phyloP scores from a whole-genome alignment of 805 yeast species.

The Phaffomyces thermotolerans region DNA sequence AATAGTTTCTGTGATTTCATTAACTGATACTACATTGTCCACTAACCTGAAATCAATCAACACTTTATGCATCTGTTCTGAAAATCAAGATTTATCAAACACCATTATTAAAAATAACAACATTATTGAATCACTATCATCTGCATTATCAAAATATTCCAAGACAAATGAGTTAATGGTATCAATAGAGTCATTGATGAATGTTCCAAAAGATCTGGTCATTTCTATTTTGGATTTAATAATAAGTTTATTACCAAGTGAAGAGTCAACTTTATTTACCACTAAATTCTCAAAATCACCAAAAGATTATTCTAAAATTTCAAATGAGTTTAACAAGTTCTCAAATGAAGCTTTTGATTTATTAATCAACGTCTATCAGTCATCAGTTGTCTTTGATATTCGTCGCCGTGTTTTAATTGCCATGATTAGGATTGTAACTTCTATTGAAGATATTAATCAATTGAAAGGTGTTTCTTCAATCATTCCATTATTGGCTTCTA shows the following conservation, averaged over 20 bases:
- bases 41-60: constrained; percentile 27
- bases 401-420: constrained; percentile 51
- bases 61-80: constrained; percentile 39
- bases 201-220: constrained; percentile 62
- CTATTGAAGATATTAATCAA: constrained; percentile 25
- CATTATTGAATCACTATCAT: constrained; percentile 39
- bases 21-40: constrained; percentile 25
- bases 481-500: constrained; percentile 48
- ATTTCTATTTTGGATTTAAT: constrained; percentile 48
- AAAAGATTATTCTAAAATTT: constrained; percentile 20
- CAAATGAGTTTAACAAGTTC: constrained; percentile 28
- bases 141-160: constrained; percentile 46
- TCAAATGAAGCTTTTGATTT: constrained; percentile 42
- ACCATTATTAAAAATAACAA: constrained; percentile 41
- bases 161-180: constrained; percentile 26
- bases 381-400: constrained; percentile 61
- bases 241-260: constrained; percentile 50
- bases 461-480: constrained; percentile 31
- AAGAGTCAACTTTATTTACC: constrained; percentile 22
- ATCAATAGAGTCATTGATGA: constrained; percentile 65
- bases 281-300: constrained; percentile 13
- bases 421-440: constrained; percentile 43
- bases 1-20: constrained; percentile 23
- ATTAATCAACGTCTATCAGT: constrained; percentile 57
- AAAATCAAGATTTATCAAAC: constrained; percentile 33